Evolutionary conservation across 2,329 filamentous ascomycete species (phyloP).

Genomic region (Aspergillus terreus): DNA sequence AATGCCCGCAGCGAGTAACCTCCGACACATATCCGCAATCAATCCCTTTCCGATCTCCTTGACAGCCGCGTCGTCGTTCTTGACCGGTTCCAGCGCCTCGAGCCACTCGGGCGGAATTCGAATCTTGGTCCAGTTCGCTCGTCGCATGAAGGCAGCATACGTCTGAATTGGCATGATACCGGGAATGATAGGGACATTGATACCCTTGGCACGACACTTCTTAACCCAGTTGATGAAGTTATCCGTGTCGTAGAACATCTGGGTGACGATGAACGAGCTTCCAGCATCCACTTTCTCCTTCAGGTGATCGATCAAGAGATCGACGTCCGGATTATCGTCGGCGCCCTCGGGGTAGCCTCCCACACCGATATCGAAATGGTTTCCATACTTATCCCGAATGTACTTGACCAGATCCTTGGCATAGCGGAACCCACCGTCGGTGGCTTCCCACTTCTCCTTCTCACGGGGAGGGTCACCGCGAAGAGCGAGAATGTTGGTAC

Average conservation of each 20-base stretch:
- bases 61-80: slow-evolving; percentile 93
- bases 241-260: slow-evolving; percentile 99
- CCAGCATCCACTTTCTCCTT: slow-evolving; percentile 97
- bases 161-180: slow-evolving; percentile 95
- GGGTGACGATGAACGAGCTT: slow-evolving; percentile 89
- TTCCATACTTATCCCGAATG: slow-evolving; percentile 72
- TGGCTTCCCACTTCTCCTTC: slow-evolving; percentile 87
- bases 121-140: slow-evolving; percentile 88
- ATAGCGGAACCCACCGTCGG: slow-evolving; percentile 83
- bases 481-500: slow-evolving; percentile 93
- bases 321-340: slow-evolving; percentile 86
- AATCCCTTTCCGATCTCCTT: slow-evolving; percentile 83
- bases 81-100: slow-evolving; percentile 79
- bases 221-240: slow-evolving; percentile 89
- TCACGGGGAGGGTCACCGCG: slow-evolving; percentile 91
- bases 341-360: slow-evolving; percentile 94
- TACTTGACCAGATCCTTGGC: slow-evolving; percentile 86
- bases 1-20: slow-evolving; percentile 77
- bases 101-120: slow-evolving; percentile 78
- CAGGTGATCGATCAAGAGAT: slow-evolving; percentile 80
- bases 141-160: slow-evolving; percentile 84
- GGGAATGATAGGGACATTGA: slow-evolving; percentile 76
- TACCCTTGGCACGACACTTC: slow-evolving; percentile 80
- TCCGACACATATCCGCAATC: slow-evolving; percentile 84
- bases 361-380: slow-evolving; percentile 96